Percentiles rank a stretch among this genome's conserved stretches.
These are phyloP conservation scores for Odonthalia washingtoniensis DNA, from an alignment of 31 red algal genomes.

Conservation along the genomic window DNA sequence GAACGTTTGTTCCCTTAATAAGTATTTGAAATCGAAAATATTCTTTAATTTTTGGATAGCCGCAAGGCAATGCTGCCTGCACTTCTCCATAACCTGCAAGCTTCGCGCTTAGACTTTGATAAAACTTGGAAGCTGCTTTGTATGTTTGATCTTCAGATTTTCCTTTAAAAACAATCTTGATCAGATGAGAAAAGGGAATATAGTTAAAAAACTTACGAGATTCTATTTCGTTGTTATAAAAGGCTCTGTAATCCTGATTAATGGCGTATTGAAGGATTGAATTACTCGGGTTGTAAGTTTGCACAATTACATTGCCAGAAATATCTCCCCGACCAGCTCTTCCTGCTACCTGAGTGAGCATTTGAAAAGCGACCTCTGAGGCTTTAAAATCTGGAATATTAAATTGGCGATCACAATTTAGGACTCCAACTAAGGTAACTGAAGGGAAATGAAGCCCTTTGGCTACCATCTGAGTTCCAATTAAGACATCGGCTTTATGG, in stretches of 20 bases:
- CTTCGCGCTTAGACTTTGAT: too few species aligned
- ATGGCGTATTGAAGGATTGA: background rate
- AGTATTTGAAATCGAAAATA: too few species aligned
- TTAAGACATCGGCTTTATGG: background rate
- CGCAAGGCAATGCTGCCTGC: too few species aligned
- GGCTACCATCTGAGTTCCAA: slow-evolving; percentile 31
- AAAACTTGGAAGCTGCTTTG: too few species aligned
- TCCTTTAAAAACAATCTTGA: slow-evolving; percentile 5
- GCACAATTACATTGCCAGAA: slow-evolving; percentile 20
- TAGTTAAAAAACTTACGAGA: background rate
- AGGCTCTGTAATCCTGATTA: background rate
- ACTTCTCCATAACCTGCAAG: too few species aligned
- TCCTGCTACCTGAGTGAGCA: slow-evolving; percentile 33
- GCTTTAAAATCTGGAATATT: slow-evolving; percentile 25
- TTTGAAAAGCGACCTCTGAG: background rate
- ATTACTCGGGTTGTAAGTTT: slow-evolving; percentile 21
- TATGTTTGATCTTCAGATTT: too few species aligned
- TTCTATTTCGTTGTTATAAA: background rate
- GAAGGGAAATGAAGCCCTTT: slow-evolving; percentile 14
- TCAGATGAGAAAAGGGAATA: background rate
- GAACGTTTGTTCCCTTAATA: too few species aligned
- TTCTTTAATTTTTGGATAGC: too few species aligned
- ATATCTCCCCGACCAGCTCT: slow-evolving; percentile 19
- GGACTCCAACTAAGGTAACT: slow-evolving; percentile 16
- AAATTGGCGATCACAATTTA: slow-evolving; percentile 12